Base-by-base conservation (phyloP, 805 yeast species). In the Lipomyces mesembrius region DNA sequence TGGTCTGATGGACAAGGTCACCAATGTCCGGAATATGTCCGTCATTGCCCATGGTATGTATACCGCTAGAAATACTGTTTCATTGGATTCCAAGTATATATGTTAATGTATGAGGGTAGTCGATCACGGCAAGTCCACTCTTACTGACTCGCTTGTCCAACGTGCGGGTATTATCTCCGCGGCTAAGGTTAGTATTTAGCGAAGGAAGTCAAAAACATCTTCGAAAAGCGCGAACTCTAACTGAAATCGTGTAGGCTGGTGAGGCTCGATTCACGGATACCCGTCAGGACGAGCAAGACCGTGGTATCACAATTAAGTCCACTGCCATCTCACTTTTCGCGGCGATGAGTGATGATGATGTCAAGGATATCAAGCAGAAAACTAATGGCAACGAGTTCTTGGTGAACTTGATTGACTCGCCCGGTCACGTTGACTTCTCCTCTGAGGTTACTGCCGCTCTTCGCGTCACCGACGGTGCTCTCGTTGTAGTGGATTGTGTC, bases 401-500 rank as follows among this genome's bases (percentile, higher is more conserved):
- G 85, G 88, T 94, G 77, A 94, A 94, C 92, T 88, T 94, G 88
- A 94, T 94, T 79, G 99, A 94, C 84, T 95, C 99, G 77, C 99
- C 99, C 85, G 99, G 99, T 91, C 99, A 94, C 98, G 98, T 94
- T 88, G 99, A 94, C 86, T 94, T 94, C 93, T 92, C 98, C 73
- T 95, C 98, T 76, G 99, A 94, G 85, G 99, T 94, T 80, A 95
- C 98, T 80, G 98, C 98, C 78, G 99, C 99, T 84, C 89, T 94
- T 81, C 93, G 99, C 87, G 98, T 94, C 79, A 95, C 98, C 77
- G 99, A 94, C 82, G 99, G 99, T 92, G 98, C 99, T 81, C 88
- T 94, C 81, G 98, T 94, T 78, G 99, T 94, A 78, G 98, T 94
- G 81, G 98, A 95, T 85, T 89, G 96, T 85, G 93, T 94, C 82